A percentile compares a stretch with the other conserved stretches of the same genome.
Evolutionary conservation across 768 basidiomycete genomes (phyloP).

Genomic region (Suillus brevipes): DNA sequence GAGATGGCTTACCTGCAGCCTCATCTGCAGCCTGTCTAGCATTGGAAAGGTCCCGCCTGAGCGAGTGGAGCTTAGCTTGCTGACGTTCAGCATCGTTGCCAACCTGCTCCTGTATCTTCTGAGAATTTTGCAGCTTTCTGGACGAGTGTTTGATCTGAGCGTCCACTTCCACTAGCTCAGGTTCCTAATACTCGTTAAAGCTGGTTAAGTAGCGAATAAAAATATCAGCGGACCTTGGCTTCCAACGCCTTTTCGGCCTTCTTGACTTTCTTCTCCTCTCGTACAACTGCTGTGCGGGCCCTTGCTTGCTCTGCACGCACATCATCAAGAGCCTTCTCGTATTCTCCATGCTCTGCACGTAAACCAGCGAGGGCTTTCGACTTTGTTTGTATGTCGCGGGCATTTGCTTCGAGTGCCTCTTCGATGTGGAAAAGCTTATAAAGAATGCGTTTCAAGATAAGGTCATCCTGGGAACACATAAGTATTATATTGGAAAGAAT

Average conservation of each 20-base stretch:
- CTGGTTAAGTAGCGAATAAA: not conserved
- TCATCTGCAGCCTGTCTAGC: slow-evolving; percentile 39
- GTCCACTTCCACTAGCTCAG: slow-evolving; percentile 79
- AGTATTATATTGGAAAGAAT: not conserved
- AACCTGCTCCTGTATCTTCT: slow-evolving; percentile 62
- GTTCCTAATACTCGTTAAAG: slow-evolving; percentile 54
- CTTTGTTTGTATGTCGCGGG: slow-evolving; percentile 60
- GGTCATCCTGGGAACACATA: slow-evolving; percentile 60
- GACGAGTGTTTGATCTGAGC: slow-evolving; percentile 86
- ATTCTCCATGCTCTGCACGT: no score
- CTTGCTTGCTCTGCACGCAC: slow-evolving; percentile 61
- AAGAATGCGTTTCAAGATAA: slow-evolving; percentile 57
- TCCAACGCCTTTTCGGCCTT: slow-evolving; percentile 89
- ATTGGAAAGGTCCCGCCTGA: slow-evolving; percentile 64
- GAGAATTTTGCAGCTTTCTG: slow-evolving; percentile 74
- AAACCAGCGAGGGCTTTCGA: slow-evolving; percentile 57
- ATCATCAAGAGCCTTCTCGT: no score
- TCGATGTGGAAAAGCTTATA: slow-evolving; percentile 93
- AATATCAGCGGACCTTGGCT: slow-evolving; percentile 56
- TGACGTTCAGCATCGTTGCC: slow-evolving; percentile 55
- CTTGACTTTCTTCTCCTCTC: slow-evolving; percentile 86
- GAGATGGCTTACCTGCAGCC: slow-evolving; percentile 53
- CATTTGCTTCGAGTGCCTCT: slow-evolving; percentile 72
- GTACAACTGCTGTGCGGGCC: slow-evolving; percentile 70
- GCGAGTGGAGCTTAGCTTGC: slow-evolving; percentile 50